Base-by-base conservation (phyloP, 306 rosid species). In the Sechiopsis laciniata region DNA sequence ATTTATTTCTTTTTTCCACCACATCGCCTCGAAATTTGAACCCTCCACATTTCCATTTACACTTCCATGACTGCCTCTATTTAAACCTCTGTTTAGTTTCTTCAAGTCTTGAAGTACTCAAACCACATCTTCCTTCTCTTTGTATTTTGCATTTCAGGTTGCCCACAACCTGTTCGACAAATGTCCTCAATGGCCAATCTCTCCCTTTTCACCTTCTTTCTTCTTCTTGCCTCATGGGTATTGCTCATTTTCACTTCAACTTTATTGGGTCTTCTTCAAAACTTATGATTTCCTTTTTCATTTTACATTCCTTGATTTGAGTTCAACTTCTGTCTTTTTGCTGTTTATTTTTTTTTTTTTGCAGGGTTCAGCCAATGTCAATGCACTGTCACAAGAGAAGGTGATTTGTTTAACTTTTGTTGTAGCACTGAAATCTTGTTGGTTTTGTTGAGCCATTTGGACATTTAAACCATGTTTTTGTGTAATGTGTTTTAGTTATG, bases 331-430 rank as follows among this genome's bases (percentile, higher is more conserved):
- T 42, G 48, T 42, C 48, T 9, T 71, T 54, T 50, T 17, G n/a
- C 51, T 46, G 19, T 22, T 54, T 11, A 26, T 6, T n/a, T 35
- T 71, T 22, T 54, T 11, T 52, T 6, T n/a, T 35, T 71, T 29
- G 51, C 51, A 71, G 75, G 75, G 19, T 52, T 71, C 75, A 54
- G 60, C 75, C 51, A 71, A 26, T 71, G 60, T 51, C 62, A 71
- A 26, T 71, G 75, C 21, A 53, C 17, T 53, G 17, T 71, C 58
- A 2, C 29, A 15, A 57, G 10, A 71, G 26, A 53, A 71, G 75
- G 75, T 71, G 51, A 71, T 13, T 70, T 50, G 8, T 5, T 20
- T 16, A 11, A 9, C 2, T 32, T 32, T 32, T 48, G 11, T 48
- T 37, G 17, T 37, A 14, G 64, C 7, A 5, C 11, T 67, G 55